Percentiles rank a stretch among this genome's conserved stretches.
These are phyloP conservation scores for Leccinum uliginosum DNA, from an alignment of 768 basidiomycete genomes.

Conservation along the genomic window DNA sequence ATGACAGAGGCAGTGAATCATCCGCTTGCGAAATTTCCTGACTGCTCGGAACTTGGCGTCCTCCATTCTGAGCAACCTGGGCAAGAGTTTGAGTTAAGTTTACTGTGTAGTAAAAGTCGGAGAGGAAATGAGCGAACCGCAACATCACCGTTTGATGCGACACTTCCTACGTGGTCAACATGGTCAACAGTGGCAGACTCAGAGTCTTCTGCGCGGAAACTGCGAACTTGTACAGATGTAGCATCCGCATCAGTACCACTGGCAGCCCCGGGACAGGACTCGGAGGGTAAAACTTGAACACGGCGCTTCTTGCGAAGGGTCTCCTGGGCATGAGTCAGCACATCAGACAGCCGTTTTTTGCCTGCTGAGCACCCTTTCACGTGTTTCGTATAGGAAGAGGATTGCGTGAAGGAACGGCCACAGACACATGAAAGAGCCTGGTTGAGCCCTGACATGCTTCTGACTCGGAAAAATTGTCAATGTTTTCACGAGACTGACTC, in stretches of 20 bases:
- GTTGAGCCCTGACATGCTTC: background rate
- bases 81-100: background rate
- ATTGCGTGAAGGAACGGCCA: background rate
- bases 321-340: background rate
- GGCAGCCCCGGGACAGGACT: background rate
- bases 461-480: too few relatives aligned
- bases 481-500: too few relatives aligned
- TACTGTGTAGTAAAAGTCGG: background rate
- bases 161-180: too few relatives aligned
- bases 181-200: too few relatives aligned
- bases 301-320: background rate
- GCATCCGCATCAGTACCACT: background rate
- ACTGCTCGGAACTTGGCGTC: background rate
- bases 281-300: background rate
- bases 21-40: background rate
- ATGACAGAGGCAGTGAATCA: background rate
- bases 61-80: background rate
- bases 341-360: background rate
- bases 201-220: too few relatives aligned
- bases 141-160: background rate
- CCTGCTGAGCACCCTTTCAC: background rate
- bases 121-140: background rate
- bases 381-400: background rate
- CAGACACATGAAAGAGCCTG: background rate
- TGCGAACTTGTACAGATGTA: too few relatives aligned